Percentiles rank a stretch among this genome's conserved stretches.
Evolutionary conservation across 768 basidiomycete genomes (phyloP).

Genomic region (Plicaturopsis crispa): DNA sequence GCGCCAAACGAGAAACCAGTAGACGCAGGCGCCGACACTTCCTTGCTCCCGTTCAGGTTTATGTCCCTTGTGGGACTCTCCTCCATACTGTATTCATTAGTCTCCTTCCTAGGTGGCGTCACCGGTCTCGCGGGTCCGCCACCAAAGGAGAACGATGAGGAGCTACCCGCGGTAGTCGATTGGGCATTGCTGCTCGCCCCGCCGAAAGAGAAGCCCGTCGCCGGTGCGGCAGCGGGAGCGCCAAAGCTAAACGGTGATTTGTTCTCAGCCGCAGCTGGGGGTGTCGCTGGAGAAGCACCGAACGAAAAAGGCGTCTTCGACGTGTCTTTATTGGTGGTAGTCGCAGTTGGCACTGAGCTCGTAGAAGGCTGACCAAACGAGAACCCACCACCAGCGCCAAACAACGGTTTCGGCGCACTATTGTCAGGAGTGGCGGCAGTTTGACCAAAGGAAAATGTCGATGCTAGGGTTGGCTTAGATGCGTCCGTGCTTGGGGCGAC

Average conservation of each 20-base stretch:
- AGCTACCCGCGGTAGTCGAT: conserved; percentile 33
- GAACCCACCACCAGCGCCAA: conserved; percentile 16
- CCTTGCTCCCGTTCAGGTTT: conserved; percentile 33
- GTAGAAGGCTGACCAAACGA: conserved; percentile 20
- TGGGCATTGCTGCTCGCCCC: conserved; percentile 25
- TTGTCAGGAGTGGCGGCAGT: conserved; percentile 12
- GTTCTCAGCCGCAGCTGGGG: conserved; percentile 24
- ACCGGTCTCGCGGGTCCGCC: conserved; percentile 36
- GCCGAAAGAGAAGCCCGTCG: conserved; percentile 42
- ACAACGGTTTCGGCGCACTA: conserved; percentile 23
- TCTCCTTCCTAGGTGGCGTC: conserved; percentile 60
- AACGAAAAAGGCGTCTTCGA: conserved; percentile 14
- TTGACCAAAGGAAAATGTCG: conserved; percentile 21
- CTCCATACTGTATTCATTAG: conserved; percentile 74
- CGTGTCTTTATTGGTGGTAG: no score
- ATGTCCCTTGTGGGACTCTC: conserved; percentile 70
- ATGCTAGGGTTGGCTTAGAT: conserved; percentile 1
- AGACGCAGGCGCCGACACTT: conserved; percentile 31
- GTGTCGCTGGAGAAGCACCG: conserved; percentile 22
- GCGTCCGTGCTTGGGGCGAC: conserved; percentile 3
- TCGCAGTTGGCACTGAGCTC: conserved; percentile 7
- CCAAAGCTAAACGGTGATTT: conserved; percentile 33
- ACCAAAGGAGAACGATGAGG: conserved; percentile 55
- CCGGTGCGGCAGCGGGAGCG: conserved; percentile 15
- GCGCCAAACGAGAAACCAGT: conserved; percentile 40